Evolutionary conservation across 1,139 yeast genomes (phyloP).

Genomic region (Hansenula sp.): DNA sequence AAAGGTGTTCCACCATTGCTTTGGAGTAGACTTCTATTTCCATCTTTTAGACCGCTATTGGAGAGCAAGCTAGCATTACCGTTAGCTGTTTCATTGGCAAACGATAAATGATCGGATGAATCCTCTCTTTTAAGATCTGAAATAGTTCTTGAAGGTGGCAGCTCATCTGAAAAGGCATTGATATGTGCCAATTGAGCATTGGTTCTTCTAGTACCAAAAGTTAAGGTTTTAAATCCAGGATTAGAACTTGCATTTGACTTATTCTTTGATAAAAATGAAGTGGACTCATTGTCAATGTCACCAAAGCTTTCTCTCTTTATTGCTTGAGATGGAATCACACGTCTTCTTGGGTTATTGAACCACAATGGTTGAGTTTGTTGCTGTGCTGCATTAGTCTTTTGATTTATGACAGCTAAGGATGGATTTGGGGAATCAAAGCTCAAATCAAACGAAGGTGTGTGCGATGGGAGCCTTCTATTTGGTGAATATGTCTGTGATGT

Average conservation of each 20-base stretch:
- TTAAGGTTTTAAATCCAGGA: constrained; percentile 27
- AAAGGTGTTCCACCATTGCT: constrained; percentile 4
- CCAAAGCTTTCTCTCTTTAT: constrained; percentile 36
- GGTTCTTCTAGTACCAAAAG: constrained; percentile 33
- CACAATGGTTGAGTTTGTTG: constrained; percentile 36
- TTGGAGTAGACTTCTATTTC: not conserved
- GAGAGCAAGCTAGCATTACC: constrained; percentile 6
- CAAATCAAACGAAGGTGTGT: constrained; percentile 14
- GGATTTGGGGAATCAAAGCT: constrained; percentile 15
- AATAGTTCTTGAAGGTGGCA: constrained; percentile 23
- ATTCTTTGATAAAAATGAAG: constrained; percentile 18
- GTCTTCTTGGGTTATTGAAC: constrained; percentile 51
- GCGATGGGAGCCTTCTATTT: constrained; percentile 21
- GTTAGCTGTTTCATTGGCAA: constrained; percentile 7
- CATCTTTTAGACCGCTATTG: constrained; percentile 1
- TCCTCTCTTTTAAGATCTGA: constrained; percentile 22
- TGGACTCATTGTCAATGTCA: constrained; percentile 26
- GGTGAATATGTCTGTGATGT: constrained; percentile 10
- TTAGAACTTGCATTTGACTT: constrained; percentile 11
- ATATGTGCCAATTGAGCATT: constrained; percentile 14
- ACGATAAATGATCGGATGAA: constrained; percentile 14
- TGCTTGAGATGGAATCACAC: constrained; percentile 51
- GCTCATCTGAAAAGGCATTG: constrained; percentile 22
- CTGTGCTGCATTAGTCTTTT: constrained; percentile 16
- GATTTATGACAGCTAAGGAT: constrained; percentile 19